Conservation (phyloP, 192 early-diverging fungal species). For the Coemansia pectinata region DNA sequence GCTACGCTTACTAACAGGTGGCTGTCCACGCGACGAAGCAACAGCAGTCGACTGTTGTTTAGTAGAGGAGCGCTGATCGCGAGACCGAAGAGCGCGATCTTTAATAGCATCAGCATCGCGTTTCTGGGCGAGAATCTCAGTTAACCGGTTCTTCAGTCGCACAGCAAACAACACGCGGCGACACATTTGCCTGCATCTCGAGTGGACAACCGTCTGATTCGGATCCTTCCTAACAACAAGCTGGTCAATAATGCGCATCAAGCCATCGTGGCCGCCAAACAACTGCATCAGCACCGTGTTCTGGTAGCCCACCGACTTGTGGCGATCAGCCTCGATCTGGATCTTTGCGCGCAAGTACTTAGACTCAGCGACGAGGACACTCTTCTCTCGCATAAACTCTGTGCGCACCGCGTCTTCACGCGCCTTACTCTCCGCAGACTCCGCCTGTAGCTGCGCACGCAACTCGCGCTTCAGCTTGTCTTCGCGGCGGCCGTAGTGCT, state of each 20-base stretch:
- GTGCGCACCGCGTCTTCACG: neutral
- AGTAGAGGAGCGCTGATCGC: neutral
- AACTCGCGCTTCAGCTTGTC: constrained; percentile 1
- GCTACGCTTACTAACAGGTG: neutral
- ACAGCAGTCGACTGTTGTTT: neutral
- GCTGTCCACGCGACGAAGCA: neutral
- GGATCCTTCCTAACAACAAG: neutral
- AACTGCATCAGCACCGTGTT: constrained; percentile 27
- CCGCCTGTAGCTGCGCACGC: neutral
- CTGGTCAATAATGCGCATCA: constrained; percentile 26
- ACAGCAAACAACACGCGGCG: constrained; percentile 31
- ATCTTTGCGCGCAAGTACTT: constrained; percentile 31
- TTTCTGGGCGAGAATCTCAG: constrained; percentile 4
- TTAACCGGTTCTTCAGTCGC: constrained; percentile 20
- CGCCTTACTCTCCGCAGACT: neutral
- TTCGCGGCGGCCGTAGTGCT: constrained; percentile 12
- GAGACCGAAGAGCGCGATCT: constrained; percentile 8
- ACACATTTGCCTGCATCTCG: constrained; percentile 15
- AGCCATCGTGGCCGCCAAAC: constrained; percentile 29
- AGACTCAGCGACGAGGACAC: constrained; percentile 15
- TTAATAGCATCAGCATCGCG: constrained; percentile 25
- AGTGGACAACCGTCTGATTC: neutral
- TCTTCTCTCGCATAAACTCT: constrained; percentile 1
- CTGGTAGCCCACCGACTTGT: constrained; percentile 23
- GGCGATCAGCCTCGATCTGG: constrained; percentile 12